Conservation (phyloP, 768 basidiomycete genomes). For the Lactarius sanguifluus region DNA sequence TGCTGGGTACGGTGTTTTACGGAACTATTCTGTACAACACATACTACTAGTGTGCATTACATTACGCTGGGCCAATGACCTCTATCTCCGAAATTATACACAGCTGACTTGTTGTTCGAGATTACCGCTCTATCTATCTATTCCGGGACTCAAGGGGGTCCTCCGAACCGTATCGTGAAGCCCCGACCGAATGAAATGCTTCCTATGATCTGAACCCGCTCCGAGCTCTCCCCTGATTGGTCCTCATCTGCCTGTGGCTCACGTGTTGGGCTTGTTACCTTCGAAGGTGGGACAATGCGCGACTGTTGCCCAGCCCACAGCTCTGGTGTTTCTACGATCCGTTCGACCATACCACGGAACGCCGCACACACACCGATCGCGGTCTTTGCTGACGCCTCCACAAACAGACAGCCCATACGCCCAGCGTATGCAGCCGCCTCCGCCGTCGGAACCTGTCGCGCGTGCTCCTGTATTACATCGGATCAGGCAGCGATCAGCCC, state of each 20-base stretch:
- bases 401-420: slow-evolving; percentile 83
- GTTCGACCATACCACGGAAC: slow-evolving; percentile 71
- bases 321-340: slow-evolving; percentile 79
- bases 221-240: neutral
- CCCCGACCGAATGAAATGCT: neutral
- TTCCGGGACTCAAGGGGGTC: neutral
- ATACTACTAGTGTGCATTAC: too few species aligned
- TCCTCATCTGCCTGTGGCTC: neutral
- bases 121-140: slow-evolving; percentile 3
- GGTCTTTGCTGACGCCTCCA: slow-evolving; percentile 92
- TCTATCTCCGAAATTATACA: too few species aligned
- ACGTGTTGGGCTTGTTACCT: neutral
- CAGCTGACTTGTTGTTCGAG: too few species aligned
- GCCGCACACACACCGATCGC: slow-evolving; percentile 75
- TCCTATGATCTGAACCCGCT: slow-evolving; percentile 1
- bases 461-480: slow-evolving; percentile 66
- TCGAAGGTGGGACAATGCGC: slow-evolving; percentile 29
- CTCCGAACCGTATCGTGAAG: neutral
- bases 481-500: neutral
- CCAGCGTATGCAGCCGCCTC: slow-evolving; percentile 80
- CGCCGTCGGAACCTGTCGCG: slow-evolving; percentile 69
- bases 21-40: too few species aligned
- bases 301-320: slow-evolving; percentile 54
- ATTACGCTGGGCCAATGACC: too few species aligned
- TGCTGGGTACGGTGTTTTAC: too few species aligned